Evolutionary conservation across 768 basidiomycete species (phyloP), one percentile per base, ranked within the genome.

Genomic region (Naganishia vishniacii): DNA sequence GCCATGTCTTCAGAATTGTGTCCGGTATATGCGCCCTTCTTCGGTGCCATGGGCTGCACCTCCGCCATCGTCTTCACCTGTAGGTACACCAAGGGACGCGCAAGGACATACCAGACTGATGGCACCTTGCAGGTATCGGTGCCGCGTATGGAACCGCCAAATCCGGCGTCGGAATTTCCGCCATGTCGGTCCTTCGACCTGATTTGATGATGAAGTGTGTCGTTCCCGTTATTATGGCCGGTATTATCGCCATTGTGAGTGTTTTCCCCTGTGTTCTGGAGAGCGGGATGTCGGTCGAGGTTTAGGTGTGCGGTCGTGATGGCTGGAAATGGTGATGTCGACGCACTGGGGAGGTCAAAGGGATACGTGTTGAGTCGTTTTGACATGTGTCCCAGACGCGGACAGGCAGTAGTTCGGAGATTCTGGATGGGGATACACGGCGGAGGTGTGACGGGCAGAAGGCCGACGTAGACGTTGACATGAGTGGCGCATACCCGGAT

Each of bases 211-310:
- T 98, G 89, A 91, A 87, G 82, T 93, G 88, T 84, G 87, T 88
- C 69, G 85, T 98, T 59, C 93, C 93, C 48, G 92, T 97, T 78
- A 88, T 99, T 80, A 97, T 98, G 94, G 94, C 94, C 83, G 94
- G 94, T 91, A 98, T 98, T 81, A 95, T 98, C 81, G 94, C 89
- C 78, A 77, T 77, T 66, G 94, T 98, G 71, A 69, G 91, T 86
- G 18, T n/a, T 23, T 11, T 3, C 23, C 18, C 8, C 9, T 11
- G 28, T 7, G 7, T 12, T 25, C 16, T 5, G 42, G 13, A 9
- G 5, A 15, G 7, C 13, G 42, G n/a, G 42, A n/a, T 12, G n/a
- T 44, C 13, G 42, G 42, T 8, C 42, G n/a, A n/a, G 42, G 8
- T n/a, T n/a, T 61, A 7, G 15, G 9, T 61, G 20, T 34, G 61